phyloP scores from a whole-genome alignment of 768 basidiomycete genomes.

The Suillus tomentosus region DNA sequence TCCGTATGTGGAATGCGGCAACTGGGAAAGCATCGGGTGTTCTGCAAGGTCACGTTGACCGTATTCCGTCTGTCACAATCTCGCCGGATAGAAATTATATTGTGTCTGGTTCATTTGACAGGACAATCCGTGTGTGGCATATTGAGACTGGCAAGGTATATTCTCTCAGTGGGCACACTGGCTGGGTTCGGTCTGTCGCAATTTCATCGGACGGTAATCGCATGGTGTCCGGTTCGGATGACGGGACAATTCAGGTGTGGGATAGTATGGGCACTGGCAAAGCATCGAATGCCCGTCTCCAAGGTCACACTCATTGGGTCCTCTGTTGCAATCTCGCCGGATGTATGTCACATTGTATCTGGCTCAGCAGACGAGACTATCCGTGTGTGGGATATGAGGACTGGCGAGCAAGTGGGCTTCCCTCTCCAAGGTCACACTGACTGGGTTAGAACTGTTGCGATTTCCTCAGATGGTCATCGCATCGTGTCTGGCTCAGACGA shows the following conservation, averaged over 20 bases:
- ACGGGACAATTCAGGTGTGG: neutral
- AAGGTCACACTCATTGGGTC: accelerated
- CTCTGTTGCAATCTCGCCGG: neutral
- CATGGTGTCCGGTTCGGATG: neutral
- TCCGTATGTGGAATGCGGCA: neutral
- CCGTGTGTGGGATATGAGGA: neutral
- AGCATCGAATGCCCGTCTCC: neutral
- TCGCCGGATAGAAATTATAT: neutral
- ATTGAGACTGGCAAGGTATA: neutral
- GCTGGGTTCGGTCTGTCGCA: neutral
- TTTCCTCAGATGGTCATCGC: neutral
- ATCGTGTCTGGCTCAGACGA: neutral
- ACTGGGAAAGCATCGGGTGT: neutral
- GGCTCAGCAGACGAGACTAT: neutral
- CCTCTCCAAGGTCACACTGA: neutral
- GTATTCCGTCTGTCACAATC: neutral
- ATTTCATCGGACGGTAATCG: neutral
- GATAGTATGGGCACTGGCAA: neutral
- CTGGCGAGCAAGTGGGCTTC: neutral
- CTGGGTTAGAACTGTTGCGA: neutral
- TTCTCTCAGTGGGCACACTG: neutral
- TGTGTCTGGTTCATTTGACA: neutral
- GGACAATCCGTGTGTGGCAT: neutral
- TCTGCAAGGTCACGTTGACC: neutral
- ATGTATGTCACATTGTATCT: neutral